Conservation (phyloP, 768 basidiomycete species). For the Phanerochaete sordida region DNA sequence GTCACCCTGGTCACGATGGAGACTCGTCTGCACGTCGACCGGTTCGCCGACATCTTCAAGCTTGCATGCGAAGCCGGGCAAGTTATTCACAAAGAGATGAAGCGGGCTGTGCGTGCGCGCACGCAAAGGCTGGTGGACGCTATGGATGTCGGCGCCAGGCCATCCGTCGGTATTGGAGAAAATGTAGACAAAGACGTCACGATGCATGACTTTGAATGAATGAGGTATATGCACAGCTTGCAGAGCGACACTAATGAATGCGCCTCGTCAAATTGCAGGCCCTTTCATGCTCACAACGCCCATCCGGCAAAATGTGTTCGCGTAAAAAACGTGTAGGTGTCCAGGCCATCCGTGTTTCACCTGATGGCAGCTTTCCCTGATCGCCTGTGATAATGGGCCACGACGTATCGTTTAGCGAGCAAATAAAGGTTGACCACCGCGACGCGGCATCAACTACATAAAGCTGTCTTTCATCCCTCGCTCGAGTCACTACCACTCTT, state of each 20-base stretch:
- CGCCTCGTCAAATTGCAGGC: not conserved
- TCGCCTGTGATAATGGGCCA: not conserved
- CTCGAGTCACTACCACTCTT: not conserved
- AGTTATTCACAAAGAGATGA: constrained; percentile 85
- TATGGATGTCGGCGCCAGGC: constrained; percentile 47
- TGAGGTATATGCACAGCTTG: not conserved
- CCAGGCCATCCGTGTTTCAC: not conserved
- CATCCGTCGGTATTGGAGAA: constrained; percentile 17
- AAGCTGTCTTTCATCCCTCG: not conserved
- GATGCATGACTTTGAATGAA: constrained; percentile 18
- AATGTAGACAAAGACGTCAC: constrained; percentile 18
- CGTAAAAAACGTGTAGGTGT: not conserved
- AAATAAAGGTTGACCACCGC: not conserved
- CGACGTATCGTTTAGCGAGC: not conserved
- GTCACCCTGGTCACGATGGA: constrained; percentile 92
- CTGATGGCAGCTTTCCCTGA: not conserved
- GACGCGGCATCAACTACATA: not conserved
- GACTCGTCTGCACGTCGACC: constrained; percentile 87
- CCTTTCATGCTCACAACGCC: not conserved
- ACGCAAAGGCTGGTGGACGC: constrained; percentile 61
- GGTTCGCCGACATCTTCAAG: constrained; percentile 86
- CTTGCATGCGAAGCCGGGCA: constrained; percentile 75
- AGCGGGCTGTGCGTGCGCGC: constrained; percentile 56
- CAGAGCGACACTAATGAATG: not conserved
- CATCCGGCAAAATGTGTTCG: not conserved